A percentile compares a stretch with the other conserved stretches of the same genome.
Conservation (phyloP, 2,329 filamentous ascomycete species). For the Diaporthe destruens region DNA sequence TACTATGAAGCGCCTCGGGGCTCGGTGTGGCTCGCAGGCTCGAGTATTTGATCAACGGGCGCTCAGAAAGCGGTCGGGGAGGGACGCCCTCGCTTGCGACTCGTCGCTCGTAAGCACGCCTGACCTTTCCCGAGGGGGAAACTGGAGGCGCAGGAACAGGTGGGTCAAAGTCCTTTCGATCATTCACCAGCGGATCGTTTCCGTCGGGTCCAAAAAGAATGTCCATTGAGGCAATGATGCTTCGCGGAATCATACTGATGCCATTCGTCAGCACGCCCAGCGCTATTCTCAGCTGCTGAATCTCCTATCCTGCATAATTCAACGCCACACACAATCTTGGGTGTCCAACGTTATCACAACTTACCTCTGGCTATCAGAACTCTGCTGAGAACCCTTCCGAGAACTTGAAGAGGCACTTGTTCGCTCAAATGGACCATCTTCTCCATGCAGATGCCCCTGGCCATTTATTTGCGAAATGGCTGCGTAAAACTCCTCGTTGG, state of each 20-base stretch:
- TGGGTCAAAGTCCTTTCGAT: not conserved
- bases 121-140: not conserved
- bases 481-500: conserved; percentile 35
- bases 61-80: conserved; percentile 38
- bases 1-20: not conserved
- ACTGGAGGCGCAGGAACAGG: not conserved
- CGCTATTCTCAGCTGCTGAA: not conserved
- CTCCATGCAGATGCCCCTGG: not conserved
- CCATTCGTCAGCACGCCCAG: not conserved
- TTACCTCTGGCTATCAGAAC: not conserved
- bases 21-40: conserved; percentile 6
- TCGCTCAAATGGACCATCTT: not conserved
- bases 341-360: not conserved
- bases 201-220: not conserved
- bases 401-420: not conserved
- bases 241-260: not conserved
- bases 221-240: not conserved
- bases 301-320: not conserved
- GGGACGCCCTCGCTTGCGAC: conserved; percentile 27
- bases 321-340: too few relatives aligned
- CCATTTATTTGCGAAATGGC: conserved; percentile 23
- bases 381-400: not conserved
- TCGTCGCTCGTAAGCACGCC: not conserved
- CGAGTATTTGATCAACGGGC: conserved; percentile 31
- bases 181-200: not conserved